Conservation (phyloP, 805 yeast species). For the Nakazawaea ishiwadae region DNA sequence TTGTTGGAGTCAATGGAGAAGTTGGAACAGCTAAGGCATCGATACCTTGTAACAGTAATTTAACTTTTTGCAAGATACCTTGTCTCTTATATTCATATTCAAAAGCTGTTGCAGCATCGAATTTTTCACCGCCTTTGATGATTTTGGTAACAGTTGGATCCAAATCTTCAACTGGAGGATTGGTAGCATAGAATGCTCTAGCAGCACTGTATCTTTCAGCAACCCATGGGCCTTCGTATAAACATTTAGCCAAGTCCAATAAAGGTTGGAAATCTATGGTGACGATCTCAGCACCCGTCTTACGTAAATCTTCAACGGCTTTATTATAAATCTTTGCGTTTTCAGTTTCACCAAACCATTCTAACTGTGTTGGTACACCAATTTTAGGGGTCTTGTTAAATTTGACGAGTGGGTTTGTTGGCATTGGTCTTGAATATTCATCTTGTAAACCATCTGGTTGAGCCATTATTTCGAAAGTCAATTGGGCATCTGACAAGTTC, state of each 20-base stretch:
- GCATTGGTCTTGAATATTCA: slow-evolving; percentile 77
- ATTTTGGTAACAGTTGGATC: slow-evolving; percentile 82
- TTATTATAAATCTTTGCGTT: slow-evolving; percentile 65
- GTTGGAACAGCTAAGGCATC: slow-evolving; percentile 90
- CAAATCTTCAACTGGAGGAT: slow-evolving; percentile 64
- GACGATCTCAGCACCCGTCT: slow-evolving; percentile 53
- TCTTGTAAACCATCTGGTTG: slow-evolving; percentile 62
- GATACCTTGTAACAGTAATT: slow-evolving; percentile 45
- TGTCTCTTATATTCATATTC: slow-evolving; percentile 85
- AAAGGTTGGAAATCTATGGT: slow-evolving; percentile 71
- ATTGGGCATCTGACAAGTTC: slow-evolving; percentile 79
- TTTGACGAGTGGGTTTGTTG: slow-evolving; percentile 54
- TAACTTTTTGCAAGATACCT: slow-evolving; percentile 64
- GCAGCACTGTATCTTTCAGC: slow-evolving; percentile 89
- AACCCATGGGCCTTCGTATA: slow-evolving; percentile 99
- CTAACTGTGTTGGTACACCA: slow-evolving; percentile 70
- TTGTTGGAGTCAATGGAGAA: slow-evolving; percentile 86
- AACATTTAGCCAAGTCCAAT: slow-evolving; percentile 75
- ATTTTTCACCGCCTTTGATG: slow-evolving; percentile 72
- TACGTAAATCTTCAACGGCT: slow-evolving; percentile 52
- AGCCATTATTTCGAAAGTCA: slow-evolving; percentile 66
- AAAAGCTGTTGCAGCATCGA: slow-evolving; percentile 79
- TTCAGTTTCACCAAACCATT: slow-evolving; percentile 78
- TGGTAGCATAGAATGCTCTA: slow-evolving; percentile 61
- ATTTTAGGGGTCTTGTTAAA: slow-evolving; percentile 59